Base-by-base conservation (phyloP, 106 monocot species). In the Acorus gramineus region DNA sequence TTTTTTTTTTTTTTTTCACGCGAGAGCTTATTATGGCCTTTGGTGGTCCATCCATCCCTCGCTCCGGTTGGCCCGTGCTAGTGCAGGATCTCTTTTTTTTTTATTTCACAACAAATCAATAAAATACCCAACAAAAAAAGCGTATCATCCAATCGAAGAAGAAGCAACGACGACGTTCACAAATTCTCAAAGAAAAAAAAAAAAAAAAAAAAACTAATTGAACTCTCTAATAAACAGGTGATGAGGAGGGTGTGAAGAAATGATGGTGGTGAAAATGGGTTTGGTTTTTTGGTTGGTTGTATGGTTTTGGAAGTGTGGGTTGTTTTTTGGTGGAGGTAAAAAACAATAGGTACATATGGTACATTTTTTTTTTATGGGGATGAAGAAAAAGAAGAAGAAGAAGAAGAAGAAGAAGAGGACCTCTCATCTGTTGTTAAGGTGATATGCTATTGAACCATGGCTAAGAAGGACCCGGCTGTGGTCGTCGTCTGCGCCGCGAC, bases 41-140 rank as follows among this genome's bases (percentile, higher is more conserved):
- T 28, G 28, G 28, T 28, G 28, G 28, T 28, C 28, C 28, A 28
- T 28, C 28, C 28, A 28, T 28, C 28, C 28, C 28, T 1, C 28
- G 28, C 28, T 28, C 28, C 28, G 28, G 28, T 28, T 28, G 28
- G 28, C 28, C 28, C 28, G 28, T 28, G 28, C 28, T 28, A 1
- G 28, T 28, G 28, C 28, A 28, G 28, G 28, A 28, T 28, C 28
- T 28, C 28, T 28, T 28, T 28, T 28, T 28, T 28, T 28, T 28
- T 76, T 77, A 76, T 77, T 81, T 77, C 77, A 77, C 65, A 76
- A 81, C 73, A 81, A 81, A 73, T 73, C 69, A 73, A 81, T 77
- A 73, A 53, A 73, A 81, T 78, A 67, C 66, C 57, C 51, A 49
- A 46, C n/a, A 54, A 50, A 12, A 53, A 46, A 50, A 10, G 9